These are phyloP conservation scores for Vitis riparia DNA, from an alignment of 164 flowering plant genomes.

Conservation along the genomic window DNA sequence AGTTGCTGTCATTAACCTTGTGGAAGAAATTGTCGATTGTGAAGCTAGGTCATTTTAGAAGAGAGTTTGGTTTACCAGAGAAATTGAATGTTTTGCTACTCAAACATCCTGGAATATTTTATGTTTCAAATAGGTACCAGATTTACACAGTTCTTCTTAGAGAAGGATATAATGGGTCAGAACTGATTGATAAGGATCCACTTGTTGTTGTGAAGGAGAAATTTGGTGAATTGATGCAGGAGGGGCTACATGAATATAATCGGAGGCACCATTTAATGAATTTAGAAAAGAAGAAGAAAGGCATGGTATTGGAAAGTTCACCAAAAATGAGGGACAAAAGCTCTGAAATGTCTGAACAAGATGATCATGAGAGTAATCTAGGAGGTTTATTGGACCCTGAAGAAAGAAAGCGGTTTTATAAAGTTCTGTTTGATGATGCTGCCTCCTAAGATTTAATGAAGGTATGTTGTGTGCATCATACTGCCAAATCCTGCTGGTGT, in stretches of 20 bases:
- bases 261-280: conserved; percentile 51
- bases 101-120: conserved; percentile 88
- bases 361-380: conserved; percentile 35
- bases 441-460: conserved; percentile 11
- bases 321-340: conserved; percentile 26
- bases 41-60: conserved; percentile 75
- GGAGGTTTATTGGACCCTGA: conserved; percentile 65
- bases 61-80: conserved; percentile 78
- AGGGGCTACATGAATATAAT: conserved; percentile 83
- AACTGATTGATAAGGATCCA: conserved; percentile 79
- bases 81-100: conserved; percentile 67
- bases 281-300: conserved; percentile 68
- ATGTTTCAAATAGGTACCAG: conserved; percentile 83
- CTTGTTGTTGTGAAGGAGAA: conserved; percentile 86
- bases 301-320: conserved; percentile 26
- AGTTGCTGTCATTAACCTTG: conserved; percentile 74
- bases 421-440: conserved; percentile 52
- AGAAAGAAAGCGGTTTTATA: conserved; percentile 83
- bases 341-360: conserved; percentile 38
- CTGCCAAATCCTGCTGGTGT: background rate
- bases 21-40: conserved; percentile 88
- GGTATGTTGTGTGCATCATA: background rate
- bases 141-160: conserved; percentile 85
- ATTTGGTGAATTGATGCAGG: conserved; percentile 93
- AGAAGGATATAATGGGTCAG: conserved; percentile 74